Base-by-base conservation (phyloP, 257 asterid species). In the Ajuga chamaepitys region DNA sequence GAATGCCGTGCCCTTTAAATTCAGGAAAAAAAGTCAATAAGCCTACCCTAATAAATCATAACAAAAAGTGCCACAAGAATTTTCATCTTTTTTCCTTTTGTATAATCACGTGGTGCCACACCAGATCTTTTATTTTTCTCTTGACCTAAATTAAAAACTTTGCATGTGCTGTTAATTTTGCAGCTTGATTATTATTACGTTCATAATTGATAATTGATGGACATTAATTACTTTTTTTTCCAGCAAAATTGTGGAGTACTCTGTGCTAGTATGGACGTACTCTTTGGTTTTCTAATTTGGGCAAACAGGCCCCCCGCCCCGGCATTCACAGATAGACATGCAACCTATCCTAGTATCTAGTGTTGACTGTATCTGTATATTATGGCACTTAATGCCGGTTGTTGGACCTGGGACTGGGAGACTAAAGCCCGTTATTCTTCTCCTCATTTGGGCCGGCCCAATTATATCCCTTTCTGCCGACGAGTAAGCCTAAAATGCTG, bases 71-170 rank as follows among this genome's bases (percentile, higher is more conserved):
- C 17, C 14, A n/a, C 35, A 61, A 51, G 58, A 51, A 54, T 58
- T 50, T 28, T 53, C 21, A 38, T 41, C 41, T 50, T 16, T 51
- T 32, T 24, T 25, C 22, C 63, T 26, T 71, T 68, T 1, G 59
- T 66, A 75, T 0, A 75, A 66, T 78, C 81, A 81, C 83, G 77
- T 78, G 86, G 75, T 66, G 58, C 55, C 69, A 74, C 79, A 50
- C 47, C 68, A 65, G 22, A 71, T 75, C 74, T 78, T 76, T 78
- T 68, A 74, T 69, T 41, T 64, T 45, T 37, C 17, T 62, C 77
- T 67, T 75, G 79, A 68, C 75, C 79, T 58, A 62, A 67, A 21
- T 40, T 38, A 0, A 64, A 14, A 77, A 67, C 74, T 67, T 64
- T 68, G 72, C 78, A 70, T 66, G 69, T 73, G 71, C 32, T 70